A percentile compares a stretch with the other conserved stretches of the same genome.
These are phyloP conservation scores for Venturia pyrina DNA, from an alignment of 2,329 filamentous ascomycete genomes.

Conservation along the genomic window DNA sequence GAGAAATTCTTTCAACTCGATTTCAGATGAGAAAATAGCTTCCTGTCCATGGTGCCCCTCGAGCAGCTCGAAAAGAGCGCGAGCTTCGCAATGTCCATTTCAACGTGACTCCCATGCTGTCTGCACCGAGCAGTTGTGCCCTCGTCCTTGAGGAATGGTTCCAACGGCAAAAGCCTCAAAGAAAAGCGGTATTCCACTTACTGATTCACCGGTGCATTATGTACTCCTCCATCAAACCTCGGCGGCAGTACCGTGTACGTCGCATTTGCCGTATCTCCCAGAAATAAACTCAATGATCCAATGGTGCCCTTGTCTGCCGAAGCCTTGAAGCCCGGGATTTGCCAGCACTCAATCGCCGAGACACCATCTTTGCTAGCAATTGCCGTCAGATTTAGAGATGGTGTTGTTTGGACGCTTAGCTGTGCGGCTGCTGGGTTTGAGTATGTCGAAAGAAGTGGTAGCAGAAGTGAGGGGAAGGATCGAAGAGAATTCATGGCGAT, in stretches of 20 bases:
- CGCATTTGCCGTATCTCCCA: conserved; percentile 9
- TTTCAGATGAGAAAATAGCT: not conserved
- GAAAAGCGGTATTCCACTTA: not conserved
- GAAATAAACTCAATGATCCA: conserved; percentile 9
- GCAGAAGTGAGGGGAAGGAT: not conserved
- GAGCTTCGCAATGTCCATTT: too few relatives aligned
- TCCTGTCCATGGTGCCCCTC: too few relatives aligned
- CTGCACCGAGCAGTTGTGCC: too few relatives aligned
- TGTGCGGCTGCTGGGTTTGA: not conserved
- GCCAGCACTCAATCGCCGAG: conserved; percentile 13
- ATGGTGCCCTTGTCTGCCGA: not conserved
- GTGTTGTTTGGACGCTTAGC: not conserved
- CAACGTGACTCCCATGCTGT: too few relatives aligned
- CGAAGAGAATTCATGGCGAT: not conserved
- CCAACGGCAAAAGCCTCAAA: not conserved
- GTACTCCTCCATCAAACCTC: conserved; percentile 3
- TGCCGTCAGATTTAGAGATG: conserved; percentile 12
- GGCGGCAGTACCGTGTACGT: conserved; percentile 10
- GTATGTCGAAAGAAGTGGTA: not conserved
- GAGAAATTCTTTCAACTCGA: not conserved
- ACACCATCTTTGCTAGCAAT: conserved; percentile 6
- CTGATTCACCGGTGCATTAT: conserved; percentile 4
- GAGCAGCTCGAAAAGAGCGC: too few relatives aligned
- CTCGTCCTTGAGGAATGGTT: too few relatives aligned
- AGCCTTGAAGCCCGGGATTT: not conserved